phyloP scores from a whole-genome alignment of 2,329 filamentous ascomycete species.

The Trichoderma afroharzianum region DNA sequence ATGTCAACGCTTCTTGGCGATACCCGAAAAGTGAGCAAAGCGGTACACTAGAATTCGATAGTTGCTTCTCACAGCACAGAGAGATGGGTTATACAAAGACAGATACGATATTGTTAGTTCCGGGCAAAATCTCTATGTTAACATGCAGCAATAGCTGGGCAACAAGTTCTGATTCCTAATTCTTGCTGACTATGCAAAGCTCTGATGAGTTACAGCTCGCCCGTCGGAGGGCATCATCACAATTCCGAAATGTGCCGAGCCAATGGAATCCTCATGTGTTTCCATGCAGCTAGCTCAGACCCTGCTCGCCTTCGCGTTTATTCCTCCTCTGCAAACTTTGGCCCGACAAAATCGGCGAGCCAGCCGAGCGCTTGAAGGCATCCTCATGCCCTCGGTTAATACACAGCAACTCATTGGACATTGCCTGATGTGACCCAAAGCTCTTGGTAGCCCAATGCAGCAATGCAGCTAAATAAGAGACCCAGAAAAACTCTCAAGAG shows the following conservation, averaged over 20 bases:
- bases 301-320: background rate
- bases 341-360: background rate
- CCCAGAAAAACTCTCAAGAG: background rate
- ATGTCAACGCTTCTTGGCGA: background rate
- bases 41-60: background rate
- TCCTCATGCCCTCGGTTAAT: background rate
- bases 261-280: background rate
- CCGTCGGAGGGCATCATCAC: background rate
- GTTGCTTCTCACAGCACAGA: background rate
- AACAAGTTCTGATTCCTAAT: background rate
- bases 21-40: background rate
- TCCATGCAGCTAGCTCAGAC: background rate
- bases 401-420: background rate
- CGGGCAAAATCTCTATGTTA: background rate
- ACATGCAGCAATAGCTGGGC: background rate
- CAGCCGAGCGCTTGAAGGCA: background rate
- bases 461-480: background rate
- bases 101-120: background rate
- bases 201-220: background rate
- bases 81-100: background rate
- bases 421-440: background rate
- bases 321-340: background rate
- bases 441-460: background rate
- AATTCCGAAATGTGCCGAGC: slow-evolving; percentile 9
- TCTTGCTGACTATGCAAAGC: background rate